Base-by-base conservation (phyloP, 306 rosid genomes). In the Aeschynomene evenia region DNA sequence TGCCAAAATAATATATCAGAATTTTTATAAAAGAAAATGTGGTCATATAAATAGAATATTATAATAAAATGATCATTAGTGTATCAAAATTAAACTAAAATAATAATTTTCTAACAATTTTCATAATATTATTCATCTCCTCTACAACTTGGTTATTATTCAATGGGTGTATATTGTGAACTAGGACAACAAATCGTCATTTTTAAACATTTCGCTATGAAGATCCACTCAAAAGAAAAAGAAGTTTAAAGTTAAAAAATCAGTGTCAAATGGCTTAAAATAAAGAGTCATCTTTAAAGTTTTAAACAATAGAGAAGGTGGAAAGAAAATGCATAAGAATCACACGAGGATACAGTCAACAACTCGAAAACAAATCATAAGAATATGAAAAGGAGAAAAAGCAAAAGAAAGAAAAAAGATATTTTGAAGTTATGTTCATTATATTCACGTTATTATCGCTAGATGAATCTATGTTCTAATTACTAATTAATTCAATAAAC, bases 311-410 rank as follows among this genome's bases (percentile, higher is more conserved):
- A 33, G 5, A 39, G 23, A 69, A 43, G 22, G 71, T 53, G 54
- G 56, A 70, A 77, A 63, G 52, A 51, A 56, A 71, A 48, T 34
- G 58, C 18, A 37, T 21, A 13, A n/a, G 12, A 21, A 36, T 28
- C 49, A 39, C 50, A 6, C 15, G 5, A 33, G 53, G 49, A 54
- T 61, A 63, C 46, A 12, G 24, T 26, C 2, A 45, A 39, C 51
- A 45, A 45, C n/a, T 6, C 0, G 12, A 13, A 37, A 66, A 43
- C 0, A 28, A 28, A 28, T n/a, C 5, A 45, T 45, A 45, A n/a
- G 19, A 34, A 34, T 3, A 34, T 34, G 18, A 15, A 15, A 26
- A 3, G 42, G 56, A 26, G 5, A 63, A 43, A n/a, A 42, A 54
- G 11, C 13, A 13, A 63, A 42, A n/a, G 9, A 5, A 26, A n/a